Evolutionary conservation across 306 rosid genomes (phyloP), one percentile per base, ranked within the genome.

Genomic region (Datisca glomerata): DNA sequence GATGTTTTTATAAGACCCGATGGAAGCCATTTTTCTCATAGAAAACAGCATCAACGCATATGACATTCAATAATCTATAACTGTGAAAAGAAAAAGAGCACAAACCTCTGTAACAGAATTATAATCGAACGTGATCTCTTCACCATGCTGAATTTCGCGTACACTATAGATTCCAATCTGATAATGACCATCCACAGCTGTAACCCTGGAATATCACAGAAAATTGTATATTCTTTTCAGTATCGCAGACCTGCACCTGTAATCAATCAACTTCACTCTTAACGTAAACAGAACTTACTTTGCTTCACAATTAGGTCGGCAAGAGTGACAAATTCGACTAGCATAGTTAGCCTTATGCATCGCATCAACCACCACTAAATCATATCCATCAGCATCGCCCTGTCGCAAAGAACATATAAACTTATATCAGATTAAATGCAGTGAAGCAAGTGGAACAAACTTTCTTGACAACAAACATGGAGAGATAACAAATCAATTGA

Each of bases 341-440:
- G 98, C 98, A 49, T 80, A 89, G 70, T 89, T 89, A 29, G 98
- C 98, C 68, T 84, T 91, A 55, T 91, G 99, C 99, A 91, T 91
- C 49, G 99, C 99, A 60, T 91, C 99, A 46, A 91, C 99, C 6
- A 91, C 99, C 29, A 85, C 94, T 32, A 85, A 63, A 65, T 91
- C 99, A 56, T 91, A 91, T 35, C 99, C 99, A 61, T 91, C 92
- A 21, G 87, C 96, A 45, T 85, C 99, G 52, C 99, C 99, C 99
- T 91, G 70, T 51, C 68, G 72, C 42, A 57, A 46, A n/a, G n/a
- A n/a, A n/a, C 45, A 24, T 46, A 51, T 8, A 48, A 48, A 12
- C 4, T 36, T 34, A 17, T 15, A 41, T 33, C 20, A 59, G 48
- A 38, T 28, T 25, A 39, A 29, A 24, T 49, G 43, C 18, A 32